Evolutionary conservation across 1,139 yeast genomes (phyloP), one percentile per base, ranked within the genome.

Genomic region (Lodderomyces parapsilosis): DNA sequence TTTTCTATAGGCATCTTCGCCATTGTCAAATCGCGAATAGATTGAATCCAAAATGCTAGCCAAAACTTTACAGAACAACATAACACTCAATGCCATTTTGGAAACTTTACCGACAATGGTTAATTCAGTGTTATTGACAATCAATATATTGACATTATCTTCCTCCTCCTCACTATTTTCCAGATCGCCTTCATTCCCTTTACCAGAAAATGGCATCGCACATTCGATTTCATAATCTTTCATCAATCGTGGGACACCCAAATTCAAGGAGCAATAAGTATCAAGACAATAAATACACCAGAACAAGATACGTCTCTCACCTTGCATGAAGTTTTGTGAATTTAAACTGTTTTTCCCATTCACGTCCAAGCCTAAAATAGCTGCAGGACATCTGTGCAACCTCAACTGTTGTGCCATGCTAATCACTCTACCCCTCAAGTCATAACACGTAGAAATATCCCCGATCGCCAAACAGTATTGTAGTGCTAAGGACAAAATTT

Each of bases 371-470:
- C 76, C 76, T 42, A 85, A 64, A 5, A 89, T 91, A 0, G 94
- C 91, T 11, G 91, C 86, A 11, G 96, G 96, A 63, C 96, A 86
- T 51, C 96, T 75, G 58, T 89, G 96, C 41, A 90, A 70, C 53
- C 96, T 79, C 43, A 90, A 66, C 53, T 90, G 94, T 56, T 87
- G 96, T 2, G 93, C 85, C 91, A 87, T 86, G 22, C 90, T 82
- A 5, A 85, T 81, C 6, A 86, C 83, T 53, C 84, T 71, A 36
- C 93, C 91, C 48, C 96, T 72, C 37, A 85, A 70, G 46, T 83
- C 86, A 65, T 88, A 89, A 46, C 90, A 76, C 1, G 89, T 82
- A 11, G 81, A 76, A 33, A 82, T 76, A 59, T 86, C 90, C 13
- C 96, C 95, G 7, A 80, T 78, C 31, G 83, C 84, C 36, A 86